Conservation (phyloP, 345 rosid species). For the Bretschneidera sinensis region DNA sequence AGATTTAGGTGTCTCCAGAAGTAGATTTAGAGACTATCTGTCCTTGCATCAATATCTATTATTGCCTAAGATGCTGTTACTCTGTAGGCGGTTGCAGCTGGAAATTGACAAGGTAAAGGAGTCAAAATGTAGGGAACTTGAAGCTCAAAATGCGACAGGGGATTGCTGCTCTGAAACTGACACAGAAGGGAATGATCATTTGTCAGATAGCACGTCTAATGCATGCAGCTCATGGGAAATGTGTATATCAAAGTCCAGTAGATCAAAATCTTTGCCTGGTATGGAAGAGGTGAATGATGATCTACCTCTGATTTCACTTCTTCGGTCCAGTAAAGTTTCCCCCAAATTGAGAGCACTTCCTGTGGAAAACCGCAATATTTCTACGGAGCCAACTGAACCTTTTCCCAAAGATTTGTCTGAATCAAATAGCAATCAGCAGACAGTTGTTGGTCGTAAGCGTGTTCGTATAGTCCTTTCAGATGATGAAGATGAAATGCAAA, state of each 20-base stretch:
- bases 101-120: slow-evolving; percentile 60
- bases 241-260: slow-evolving; percentile 33
- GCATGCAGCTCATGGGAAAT: slow-evolving; percentile 30
- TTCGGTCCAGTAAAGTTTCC: slow-evolving; percentile 36
- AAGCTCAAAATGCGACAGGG: slow-evolving; percentile 23
- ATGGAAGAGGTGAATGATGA: slow-evolving; percentile 51
- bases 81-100: slow-evolving; percentile 61
- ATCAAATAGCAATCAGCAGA: slow-evolving; percentile 38
- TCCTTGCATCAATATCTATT: slow-evolving; percentile 1
- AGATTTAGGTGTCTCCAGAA: background rate
- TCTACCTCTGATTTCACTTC: slow-evolving; percentile 56
- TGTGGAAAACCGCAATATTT: slow-evolving; percentile 26
- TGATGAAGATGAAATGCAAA: slow-evolving; percentile 64
- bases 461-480: slow-evolving; percentile 70
- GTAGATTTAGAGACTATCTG: background rate
- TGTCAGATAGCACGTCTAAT: slow-evolving; percentile 34
- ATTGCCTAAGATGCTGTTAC: slow-evolving; percentile 12
- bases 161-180: slow-evolving; percentile 89
- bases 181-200: slow-evolving; percentile 57
- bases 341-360: slow-evolving; percentile 24
- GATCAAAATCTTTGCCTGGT: slow-evolving; percentile 29
- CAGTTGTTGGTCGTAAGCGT: slow-evolving; percentile 60
- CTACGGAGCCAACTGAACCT: slow-evolving; percentile 22
- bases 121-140: slow-evolving; percentile 31
- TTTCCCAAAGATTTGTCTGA: slow-evolving; percentile 35